A percentile compares a stretch with the other conserved stretches of the same genome.
Evolutionary conservation across 176 grass and related monocot species (phyloP).

Genomic region (Otatea glauca): DNA sequence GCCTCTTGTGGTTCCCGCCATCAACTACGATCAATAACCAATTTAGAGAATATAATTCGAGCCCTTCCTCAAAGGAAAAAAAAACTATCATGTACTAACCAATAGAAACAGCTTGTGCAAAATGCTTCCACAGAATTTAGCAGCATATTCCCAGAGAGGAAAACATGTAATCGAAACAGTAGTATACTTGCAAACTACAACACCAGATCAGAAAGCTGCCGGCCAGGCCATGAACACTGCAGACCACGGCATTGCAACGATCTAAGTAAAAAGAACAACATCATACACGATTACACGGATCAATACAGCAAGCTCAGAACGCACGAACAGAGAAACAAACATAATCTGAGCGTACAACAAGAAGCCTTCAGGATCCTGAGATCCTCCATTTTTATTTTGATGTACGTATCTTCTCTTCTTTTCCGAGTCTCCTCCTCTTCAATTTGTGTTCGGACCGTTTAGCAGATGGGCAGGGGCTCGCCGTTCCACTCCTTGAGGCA

Average conservation of each 20-base stretch:
- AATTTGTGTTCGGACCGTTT: not conserved
- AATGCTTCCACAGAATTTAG: not conserved
- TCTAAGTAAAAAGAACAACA: conserved; percentile 10
- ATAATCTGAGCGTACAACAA: conserved; percentile 16
- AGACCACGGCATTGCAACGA: conserved; percentile 30
- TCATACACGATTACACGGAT: conserved; percentile 21
- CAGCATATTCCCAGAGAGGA: not conserved
- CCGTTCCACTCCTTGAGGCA: conserved; percentile 85
- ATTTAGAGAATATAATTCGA: not conserved
- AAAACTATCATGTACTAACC: not conserved
- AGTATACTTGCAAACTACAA: conserved; percentile 25
- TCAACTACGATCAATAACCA: not conserved
- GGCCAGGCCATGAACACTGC: conserved; percentile 17
- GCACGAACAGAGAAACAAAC: not conserved
- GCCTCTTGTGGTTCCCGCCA: not conserved
- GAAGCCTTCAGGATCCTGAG: conserved; percentile 42
- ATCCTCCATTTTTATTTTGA: conserved; percentile 30
- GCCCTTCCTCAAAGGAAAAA: not conserved
- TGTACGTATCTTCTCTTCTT: conserved; percentile 7
- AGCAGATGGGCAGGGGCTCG: conserved; percentile 69
- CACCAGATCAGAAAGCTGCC: conserved; percentile 7
- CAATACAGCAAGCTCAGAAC: conserved; percentile 32
- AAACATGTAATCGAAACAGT: not conserved
- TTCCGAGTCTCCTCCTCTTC: not conserved
- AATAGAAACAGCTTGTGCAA: not conserved